These are phyloP conservation scores for cucumber (Cucumis sativus) DNA, from an alignment of 306 rosid genomes.

Conservation along the genomic window DNA sequence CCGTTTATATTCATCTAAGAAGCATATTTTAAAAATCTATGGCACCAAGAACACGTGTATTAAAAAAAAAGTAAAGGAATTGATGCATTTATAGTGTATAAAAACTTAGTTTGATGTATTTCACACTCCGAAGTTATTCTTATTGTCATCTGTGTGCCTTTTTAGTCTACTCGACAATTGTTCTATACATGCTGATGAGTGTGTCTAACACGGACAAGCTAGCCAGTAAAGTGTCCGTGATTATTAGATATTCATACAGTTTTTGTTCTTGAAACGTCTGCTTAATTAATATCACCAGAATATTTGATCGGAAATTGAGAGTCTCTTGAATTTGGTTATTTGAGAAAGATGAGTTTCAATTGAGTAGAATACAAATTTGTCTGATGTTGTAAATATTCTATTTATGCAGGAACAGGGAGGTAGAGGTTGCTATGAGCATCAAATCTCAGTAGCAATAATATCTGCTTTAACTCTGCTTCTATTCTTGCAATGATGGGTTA, in stretches of 20 bases:
- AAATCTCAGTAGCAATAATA: slow-evolving; percentile 23
- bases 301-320: neutral
- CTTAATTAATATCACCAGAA: neutral
- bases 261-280: neutral
- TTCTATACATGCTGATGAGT: no score
- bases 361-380: neutral
- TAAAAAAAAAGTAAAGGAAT: no score
- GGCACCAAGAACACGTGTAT: no score
- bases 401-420: slow-evolving; percentile 39
- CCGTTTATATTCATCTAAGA: neutral
- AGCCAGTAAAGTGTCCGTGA: no score
- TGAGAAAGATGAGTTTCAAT: neutral
- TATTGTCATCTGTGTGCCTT: no score
- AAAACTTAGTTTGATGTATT: no score
- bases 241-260: neutral
- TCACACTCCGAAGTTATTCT: no score
- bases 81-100: no score
- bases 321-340: neutral
- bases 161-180: no score
- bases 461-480: slow-evolving; percentile 32
- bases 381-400: slow-evolving; percentile 2
- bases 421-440: slow-evolving; percentile 32
- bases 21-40: no score
- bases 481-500: slow-evolving; percentile 27
- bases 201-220: no score